Conservation (phyloP, 23 red algal genomes). For the Chondrus crispus region DNA sequence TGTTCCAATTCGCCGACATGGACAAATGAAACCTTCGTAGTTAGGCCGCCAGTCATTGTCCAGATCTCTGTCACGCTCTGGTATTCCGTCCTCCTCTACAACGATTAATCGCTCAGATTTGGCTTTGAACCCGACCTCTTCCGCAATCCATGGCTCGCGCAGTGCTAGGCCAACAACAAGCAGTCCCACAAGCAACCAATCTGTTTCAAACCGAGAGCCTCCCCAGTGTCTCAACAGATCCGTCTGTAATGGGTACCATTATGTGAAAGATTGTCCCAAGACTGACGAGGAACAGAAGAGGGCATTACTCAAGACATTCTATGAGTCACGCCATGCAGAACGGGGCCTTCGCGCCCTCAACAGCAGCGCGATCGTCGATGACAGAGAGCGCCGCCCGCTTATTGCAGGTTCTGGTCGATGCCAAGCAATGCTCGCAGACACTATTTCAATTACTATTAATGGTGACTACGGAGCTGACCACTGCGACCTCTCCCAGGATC, state of each 20-base stretch:
- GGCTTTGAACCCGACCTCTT: no score
- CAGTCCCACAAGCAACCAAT: background rate
- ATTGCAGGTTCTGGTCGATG: background rate
- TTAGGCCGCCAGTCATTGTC: no score
- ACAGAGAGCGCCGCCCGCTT: background rate
- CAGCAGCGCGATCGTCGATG: background rate
- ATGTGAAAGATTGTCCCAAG: background rate
- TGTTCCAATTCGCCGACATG: background rate
- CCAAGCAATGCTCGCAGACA: background rate
- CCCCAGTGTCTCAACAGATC: background rate
- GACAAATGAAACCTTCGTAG: background rate
- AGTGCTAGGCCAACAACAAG: no score
- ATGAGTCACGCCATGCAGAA: no score
- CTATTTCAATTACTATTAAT: background rate
- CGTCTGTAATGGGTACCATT: background rate
- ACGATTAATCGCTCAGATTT: no score
- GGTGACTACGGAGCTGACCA: background rate
- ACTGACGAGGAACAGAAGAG: background rate
- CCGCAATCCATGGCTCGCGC: no score
- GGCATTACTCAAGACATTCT: background rate
- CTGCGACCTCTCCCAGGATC: background rate
- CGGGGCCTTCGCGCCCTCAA: background rate
- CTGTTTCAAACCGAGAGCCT: background rate
- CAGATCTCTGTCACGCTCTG: no score
- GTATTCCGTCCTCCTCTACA: no score